Evolutionary conservation across 768 basidiomycete genomes (phyloP).

Genomic region (Glaciozyma martinii): DNA sequence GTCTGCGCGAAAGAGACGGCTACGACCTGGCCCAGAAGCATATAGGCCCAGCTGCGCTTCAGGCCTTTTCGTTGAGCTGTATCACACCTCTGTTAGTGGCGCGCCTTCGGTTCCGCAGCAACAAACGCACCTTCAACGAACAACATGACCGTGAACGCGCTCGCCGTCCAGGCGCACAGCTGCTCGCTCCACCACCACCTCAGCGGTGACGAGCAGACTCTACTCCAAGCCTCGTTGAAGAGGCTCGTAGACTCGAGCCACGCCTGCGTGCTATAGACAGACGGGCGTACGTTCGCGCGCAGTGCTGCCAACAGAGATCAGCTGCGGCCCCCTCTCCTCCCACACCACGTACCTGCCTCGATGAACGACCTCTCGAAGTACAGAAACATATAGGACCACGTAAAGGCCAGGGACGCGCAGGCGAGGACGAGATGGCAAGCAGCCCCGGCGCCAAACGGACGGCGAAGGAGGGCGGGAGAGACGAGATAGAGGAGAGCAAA

Average conservation of each 20-base stretch:
- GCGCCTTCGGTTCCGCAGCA: neutral
- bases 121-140: constrained; percentile 46
- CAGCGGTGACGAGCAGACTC: constrained; percentile 45
- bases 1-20: constrained; percentile 60
- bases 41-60: constrained; percentile 56
- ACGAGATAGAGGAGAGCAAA: neutral
- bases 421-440: constrained; percentile 14
- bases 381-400: constrained; percentile 30
- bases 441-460: neutral
- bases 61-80: constrained; percentile 42
- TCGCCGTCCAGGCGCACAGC: constrained; percentile 54
- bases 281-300: neutral
- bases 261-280: constrained; percentile 7
- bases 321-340: neutral
- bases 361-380: constrained; percentile 17
- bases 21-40: constrained; percentile 64
- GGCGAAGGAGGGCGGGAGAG: neutral
- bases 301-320: neutral
- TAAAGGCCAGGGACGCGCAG: constrained; percentile 3
- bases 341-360: neutral
- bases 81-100: no score
- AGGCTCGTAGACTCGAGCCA: constrained; percentile 31
- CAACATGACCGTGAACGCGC: constrained; percentile 52
- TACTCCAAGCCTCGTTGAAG: constrained; percentile 34
- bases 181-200: constrained; percentile 69